A percentile compares a stretch with the other conserved stretches of the same genome.
These are phyloP conservation scores for Pythium biforme DNA, from an alignment of 352 stramenopile genomes.

Conservation along the genomic window DNA sequence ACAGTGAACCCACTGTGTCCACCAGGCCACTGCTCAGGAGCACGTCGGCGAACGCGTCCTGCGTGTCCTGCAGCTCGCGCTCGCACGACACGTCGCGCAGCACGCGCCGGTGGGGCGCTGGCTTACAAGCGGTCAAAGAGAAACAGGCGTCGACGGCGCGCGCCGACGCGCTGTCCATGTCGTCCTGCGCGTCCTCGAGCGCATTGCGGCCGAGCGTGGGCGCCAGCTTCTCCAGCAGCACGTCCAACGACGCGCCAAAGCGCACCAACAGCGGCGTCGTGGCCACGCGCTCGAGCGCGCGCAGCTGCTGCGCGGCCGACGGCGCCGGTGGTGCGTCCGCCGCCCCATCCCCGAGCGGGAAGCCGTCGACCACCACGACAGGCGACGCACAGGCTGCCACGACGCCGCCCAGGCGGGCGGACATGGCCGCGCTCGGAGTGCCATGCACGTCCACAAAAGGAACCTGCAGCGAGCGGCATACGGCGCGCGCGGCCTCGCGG, in stretches of 20 bases:
- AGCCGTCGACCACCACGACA: constrained; percentile 43
- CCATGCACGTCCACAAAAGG: constrained; percentile 31
- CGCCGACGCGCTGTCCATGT: constrained; percentile 24
- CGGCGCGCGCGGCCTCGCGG: constrained; percentile 18
- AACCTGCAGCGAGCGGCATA: constrained; percentile 30
- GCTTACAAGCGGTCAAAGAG: too few species aligned
- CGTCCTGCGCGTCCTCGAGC: constrained; percentile 49
- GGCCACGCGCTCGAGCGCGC: constrained; percentile 35
- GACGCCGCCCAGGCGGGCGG: constrained; percentile 19
- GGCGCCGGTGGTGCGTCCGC: constrained; percentile 13
- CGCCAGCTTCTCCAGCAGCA: constrained; percentile 40
- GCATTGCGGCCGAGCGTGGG: constrained; percentile 31
- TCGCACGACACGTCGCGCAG: constrained; percentile 46
- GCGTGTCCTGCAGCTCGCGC: constrained; percentile 34
- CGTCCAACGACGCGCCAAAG: constrained; percentile 41
- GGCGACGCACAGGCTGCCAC: constrained; percentile 25
- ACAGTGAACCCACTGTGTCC: too few species aligned
- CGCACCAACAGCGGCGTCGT: constrained; percentile 32
- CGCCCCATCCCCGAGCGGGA: constrained; percentile 25
- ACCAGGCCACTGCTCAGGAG: not conserved
- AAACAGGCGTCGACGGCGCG: constrained; percentile 33
- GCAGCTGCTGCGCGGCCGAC: constrained; percentile 51
- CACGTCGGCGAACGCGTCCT: constrained; percentile 36
- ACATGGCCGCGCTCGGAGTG: not conserved
- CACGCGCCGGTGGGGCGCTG: too few species aligned